Evolutionary conservation across 2,329 filamentous ascomycete species (phyloP), one percentile per base, ranked within the genome.

Genomic region (Thielaviopsis euricoi): DNA sequence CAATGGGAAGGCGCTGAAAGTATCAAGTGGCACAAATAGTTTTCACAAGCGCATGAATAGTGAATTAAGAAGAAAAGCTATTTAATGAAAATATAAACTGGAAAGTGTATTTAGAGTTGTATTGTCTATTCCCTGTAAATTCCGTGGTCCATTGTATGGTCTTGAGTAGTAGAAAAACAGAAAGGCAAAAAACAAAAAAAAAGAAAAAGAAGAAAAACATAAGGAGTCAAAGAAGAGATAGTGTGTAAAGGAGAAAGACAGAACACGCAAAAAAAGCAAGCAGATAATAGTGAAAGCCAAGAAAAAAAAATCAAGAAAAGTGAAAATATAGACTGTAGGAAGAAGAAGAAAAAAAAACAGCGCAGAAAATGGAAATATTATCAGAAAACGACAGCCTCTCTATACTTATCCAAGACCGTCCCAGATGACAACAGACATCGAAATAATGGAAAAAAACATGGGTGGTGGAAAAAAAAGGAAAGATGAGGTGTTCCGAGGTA

Each of bases 371-470:
- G 53, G 26, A 54, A 10, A 55, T 43, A 29, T 15, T 43, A 43
- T 43, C 37, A 43, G 52, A 33, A 54, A 33, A 54, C 48, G 43
- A 55, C 48, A 40, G 37, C 43, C 25, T 46, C 53, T 55, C 43
- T 55, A 40, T 55, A 55, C 48, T 46, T 55, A 46, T 55, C 53
- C 48, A 46, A 55, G 48, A 48, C 43, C 53, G 37, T 48, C 37
- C 48, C 53, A 48, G 43, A 48, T 55, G 53, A 46, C 23, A 55
- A 55, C 22, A 55, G 53, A 48, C 57, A 62, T 62, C 58, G 57
- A 58, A 61, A n/a, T n/a, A 59, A 50, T 59, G n/a, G n/a, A 62
- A 53, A 58, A 54, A 53, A 61, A 60, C 46, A 26, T 33, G 19
- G 50, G 55, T n/a, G 33, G 52, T 51, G 19, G 37, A n/a, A 26